phyloP scores from a whole-genome alignment of 1,284 basidiomycete species.

The Ustilago xerochloae region DNA sequence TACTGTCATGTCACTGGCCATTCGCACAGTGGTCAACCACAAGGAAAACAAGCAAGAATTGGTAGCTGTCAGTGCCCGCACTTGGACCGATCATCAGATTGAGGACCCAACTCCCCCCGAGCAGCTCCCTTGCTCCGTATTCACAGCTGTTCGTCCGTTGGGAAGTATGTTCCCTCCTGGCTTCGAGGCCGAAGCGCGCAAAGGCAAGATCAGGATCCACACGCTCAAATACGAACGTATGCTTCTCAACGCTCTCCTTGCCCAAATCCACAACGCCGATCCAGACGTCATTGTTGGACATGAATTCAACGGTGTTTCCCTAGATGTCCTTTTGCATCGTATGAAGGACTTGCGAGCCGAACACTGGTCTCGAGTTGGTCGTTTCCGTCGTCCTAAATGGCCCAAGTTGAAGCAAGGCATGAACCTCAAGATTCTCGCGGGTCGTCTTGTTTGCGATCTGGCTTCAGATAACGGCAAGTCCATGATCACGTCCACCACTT shows the following conservation, averaged over 20 bases:
- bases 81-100: conserved; percentile 77
- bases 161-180: conserved; percentile 84
- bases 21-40: conserved; percentile 94
- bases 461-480: conserved; percentile 92
- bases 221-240: conserved; percentile 80
- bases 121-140: conserved; percentile 81
- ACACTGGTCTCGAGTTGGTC: conserved; percentile 91
- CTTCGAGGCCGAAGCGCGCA: conserved; percentile 75
- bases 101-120: conserved; percentile 65
- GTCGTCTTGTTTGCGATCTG: conserved; percentile 89
- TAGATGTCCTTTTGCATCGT: conserved; percentile 90
- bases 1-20: conserved; percentile 87
- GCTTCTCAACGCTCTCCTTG: conserved; percentile 85
- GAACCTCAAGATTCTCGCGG: conserved; percentile 85
- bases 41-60: conserved; percentile 92
- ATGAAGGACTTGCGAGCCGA: conserved; percentile 80
- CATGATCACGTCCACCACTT: conserved; percentile 80
- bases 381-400: conserved; percentile 87
- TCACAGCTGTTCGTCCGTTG: conserved; percentile 91
- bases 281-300: conserved; percentile 96
- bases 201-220: conserved; percentile 76
- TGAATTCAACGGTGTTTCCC: conserved; percentile 89
- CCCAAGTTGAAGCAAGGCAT: conserved; percentile 79
- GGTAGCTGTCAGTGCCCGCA: conserved; percentile 83
- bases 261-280: conserved; percentile 84